Percentiles rank a stretch among this genome's conserved stretches.
These are phyloP conservation scores for Mycena venus DNA, from an alignment of 768 basidiomycete species.

Conservation along the genomic window DNA sequence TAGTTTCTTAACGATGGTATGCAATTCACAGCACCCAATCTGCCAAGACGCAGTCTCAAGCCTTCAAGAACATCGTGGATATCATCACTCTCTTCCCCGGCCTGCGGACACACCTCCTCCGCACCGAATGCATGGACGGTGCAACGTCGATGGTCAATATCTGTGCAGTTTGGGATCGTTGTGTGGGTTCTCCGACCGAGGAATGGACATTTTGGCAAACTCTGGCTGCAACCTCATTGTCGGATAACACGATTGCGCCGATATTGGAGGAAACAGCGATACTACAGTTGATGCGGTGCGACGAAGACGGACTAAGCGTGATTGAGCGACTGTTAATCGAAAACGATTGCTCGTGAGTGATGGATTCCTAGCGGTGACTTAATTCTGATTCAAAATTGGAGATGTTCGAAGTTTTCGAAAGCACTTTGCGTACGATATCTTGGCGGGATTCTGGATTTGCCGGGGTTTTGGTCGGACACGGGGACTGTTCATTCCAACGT, in stretches of 20 bases:
- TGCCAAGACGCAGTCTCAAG: not conserved
- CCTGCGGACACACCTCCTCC: not conserved
- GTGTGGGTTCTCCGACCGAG: not conserved
- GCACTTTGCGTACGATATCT: too few species aligned
- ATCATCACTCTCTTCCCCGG: not conserved
- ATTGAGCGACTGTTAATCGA: not conserved
- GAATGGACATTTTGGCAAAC: not conserved
- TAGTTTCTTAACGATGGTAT: not conserved
- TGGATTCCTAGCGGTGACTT: not conserved
- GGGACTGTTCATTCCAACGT: not conserved
- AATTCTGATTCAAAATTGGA: not conserved
- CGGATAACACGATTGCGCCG: not conserved
- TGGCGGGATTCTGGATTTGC: not conserved
- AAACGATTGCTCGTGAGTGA: not conserved
- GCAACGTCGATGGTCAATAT: not conserved
- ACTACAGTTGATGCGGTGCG: not conserved
- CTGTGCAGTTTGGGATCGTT: not conserved
- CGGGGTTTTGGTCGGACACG: not conserved
- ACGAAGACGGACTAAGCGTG: not conserved
- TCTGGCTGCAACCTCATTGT: not conserved
- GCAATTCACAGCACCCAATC: not conserved
- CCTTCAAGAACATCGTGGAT: not conserved
- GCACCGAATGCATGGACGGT: not conserved
- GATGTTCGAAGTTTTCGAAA: not conserved
- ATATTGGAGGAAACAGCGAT: not conserved